A percentile compares a stretch with the other conserved stretches of the same genome.
phyloP scores from a whole-genome alignment of 108 stramenopile genomes.

The Aurantiochytrium sp. region DNA sequence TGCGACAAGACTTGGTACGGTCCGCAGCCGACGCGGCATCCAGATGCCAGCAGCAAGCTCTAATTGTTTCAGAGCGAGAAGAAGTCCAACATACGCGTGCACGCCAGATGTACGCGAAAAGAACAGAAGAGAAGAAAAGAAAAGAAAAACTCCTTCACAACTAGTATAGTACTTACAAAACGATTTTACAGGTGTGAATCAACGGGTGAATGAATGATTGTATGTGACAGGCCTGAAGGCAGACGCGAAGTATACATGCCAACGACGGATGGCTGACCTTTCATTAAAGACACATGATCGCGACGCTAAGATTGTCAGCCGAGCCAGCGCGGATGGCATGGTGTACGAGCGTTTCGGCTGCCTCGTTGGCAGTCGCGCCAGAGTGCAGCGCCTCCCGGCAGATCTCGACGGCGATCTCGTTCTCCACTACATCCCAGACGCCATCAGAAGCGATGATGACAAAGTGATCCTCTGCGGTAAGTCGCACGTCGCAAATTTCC shows the following conservation, averaged over 20 bases:
- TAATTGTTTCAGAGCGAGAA: not conserved
- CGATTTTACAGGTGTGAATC: not conserved
- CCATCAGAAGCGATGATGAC: not conserved
- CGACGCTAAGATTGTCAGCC: not conserved
- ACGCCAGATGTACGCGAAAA: not conserved
- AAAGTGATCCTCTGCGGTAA: not conserved
- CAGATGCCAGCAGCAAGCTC: not conserved
- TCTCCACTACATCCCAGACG: not conserved
- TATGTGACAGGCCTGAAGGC: not conserved
- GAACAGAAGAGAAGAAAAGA: not conserved
- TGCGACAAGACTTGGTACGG: not conserved
- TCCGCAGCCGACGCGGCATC: not conserved
- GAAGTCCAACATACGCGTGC: not conserved
- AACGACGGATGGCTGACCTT: too few species aligned
- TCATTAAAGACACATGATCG: not conserved
- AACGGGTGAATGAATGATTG: not conserved
- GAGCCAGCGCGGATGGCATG: not conserved
- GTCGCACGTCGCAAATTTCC: not conserved
- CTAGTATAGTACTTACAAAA: not conserved
- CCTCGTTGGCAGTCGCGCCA: not conserved
- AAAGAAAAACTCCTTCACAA: not conserved
- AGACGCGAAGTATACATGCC: not conserved
- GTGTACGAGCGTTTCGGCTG: not conserved
- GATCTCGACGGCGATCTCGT: not conserved
- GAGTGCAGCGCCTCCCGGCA: not conserved